These are phyloP conservation scores for Pichia sp. DNA, from an alignment of 1,139 yeast species.

Conservation along the genomic window DNA sequence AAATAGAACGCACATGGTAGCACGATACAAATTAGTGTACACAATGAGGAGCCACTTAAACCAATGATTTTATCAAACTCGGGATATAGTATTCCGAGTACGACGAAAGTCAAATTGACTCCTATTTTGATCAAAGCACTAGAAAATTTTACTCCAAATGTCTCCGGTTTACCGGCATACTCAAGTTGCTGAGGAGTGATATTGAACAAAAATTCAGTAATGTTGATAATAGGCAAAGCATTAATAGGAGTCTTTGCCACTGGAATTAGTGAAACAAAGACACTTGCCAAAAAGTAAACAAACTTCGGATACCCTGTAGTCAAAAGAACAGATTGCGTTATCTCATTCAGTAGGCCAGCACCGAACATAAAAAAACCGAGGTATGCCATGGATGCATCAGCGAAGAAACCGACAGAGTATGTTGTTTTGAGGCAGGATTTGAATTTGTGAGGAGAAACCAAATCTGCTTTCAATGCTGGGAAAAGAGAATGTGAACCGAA, in stretches of 20 bases:
- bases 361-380: slow-evolving; percentile 60
- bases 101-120: slow-evolving; percentile 48
- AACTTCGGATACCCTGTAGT: slow-evolving; percentile 52
- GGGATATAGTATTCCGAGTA: slow-evolving; percentile 50
- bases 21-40: slow-evolving; percentile 52
- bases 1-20: slow-evolving; percentile 54
- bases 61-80: slow-evolving; percentile 57
- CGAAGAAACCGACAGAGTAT: slow-evolving; percentile 43
- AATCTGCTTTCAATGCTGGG: slow-evolving; percentile 54
- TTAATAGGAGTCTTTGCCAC: slow-evolving; percentile 57
- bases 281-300: slow-evolving; percentile 46
- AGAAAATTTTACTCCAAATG: slow-evolving; percentile 13
- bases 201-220: slow-evolving; percentile 50
- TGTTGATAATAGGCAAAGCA: slow-evolving; percentile 52
- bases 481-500: slow-evolving; percentile 62
- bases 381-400: slow-evolving; percentile 52
- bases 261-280: slow-evolving; percentile 50
- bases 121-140: slow-evolving; percentile 37
- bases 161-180: slow-evolving; percentile 9
- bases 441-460: slow-evolving; percentile 45
- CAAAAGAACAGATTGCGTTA: slow-evolving; percentile 47
- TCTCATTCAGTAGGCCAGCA: slow-evolving; percentile 46
- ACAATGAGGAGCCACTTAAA: slow-evolving; percentile 52
- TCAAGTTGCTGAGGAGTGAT: slow-evolving; percentile 29
- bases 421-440: slow-evolving; percentile 32